Percentiles rank a stretch among this genome's conserved stretches.
Evolutionary conservation across 306 rosid species (phyloP).

Genomic region (Pueraria montana): DNA sequence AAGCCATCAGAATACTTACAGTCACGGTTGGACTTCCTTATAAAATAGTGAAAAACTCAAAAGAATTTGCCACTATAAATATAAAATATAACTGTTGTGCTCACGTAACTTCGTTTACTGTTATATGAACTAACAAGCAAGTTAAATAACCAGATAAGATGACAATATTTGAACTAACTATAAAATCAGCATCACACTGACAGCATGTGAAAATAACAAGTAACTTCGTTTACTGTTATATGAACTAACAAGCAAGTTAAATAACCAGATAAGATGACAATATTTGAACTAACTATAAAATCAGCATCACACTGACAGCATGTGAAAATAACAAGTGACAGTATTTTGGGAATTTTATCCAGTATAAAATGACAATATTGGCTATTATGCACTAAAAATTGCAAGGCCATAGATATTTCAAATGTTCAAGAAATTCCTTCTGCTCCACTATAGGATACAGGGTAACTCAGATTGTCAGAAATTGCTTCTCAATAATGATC

Average conservation of each 20-base stretch:
- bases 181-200: not conserved
- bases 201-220: not conserved
- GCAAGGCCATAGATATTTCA: not conserved
- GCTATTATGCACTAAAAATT: not conserved
- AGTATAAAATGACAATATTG: not conserved
- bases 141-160: not conserved
- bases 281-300: not conserved
- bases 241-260: not conserved
- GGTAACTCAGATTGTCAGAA: not conserved
- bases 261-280: not conserved
- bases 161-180: not conserved
- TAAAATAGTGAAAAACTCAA: not conserved
- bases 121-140: not conserved
- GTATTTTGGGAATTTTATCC: not conserved
- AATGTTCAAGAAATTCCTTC: not conserved
- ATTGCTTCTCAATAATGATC: not conserved
- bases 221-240: not conserved
- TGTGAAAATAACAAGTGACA: not conserved
- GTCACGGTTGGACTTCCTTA: not conserved
- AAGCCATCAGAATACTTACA: not conserved
- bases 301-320: not conserved
- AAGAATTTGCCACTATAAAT: not conserved
- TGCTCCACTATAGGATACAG: constrained; percentile 1
- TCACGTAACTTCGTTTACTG: not conserved
- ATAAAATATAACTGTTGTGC: not conserved